Evolutionary conservation across 2,329 filamentous ascomycete species (phyloP).

Genomic region (Chaetomiaceae sp.): DNA sequence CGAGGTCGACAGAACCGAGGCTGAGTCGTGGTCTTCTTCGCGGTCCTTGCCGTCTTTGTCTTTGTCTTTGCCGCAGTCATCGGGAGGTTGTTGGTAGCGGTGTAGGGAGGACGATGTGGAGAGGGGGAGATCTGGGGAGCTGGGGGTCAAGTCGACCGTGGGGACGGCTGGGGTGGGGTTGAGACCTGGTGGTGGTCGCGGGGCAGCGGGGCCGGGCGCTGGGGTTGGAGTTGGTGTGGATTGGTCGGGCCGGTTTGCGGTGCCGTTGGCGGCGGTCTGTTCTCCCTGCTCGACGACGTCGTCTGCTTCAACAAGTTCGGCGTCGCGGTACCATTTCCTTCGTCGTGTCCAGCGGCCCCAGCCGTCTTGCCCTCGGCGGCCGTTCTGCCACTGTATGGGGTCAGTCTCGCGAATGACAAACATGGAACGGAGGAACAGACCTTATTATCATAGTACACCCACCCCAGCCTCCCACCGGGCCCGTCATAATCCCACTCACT

Average conservation of each 20-base stretch:
- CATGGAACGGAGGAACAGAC: slow-evolving; percentile 39
- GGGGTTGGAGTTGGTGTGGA: background rate
- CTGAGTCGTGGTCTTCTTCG: slow-evolving; percentile 37
- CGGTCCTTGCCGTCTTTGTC: too few relatives aligned
- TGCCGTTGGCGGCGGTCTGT: slow-evolving; percentile 39
- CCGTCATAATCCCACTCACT: slow-evolving; percentile 51
- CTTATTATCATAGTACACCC: slow-evolving; percentile 99
- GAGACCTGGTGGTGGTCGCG: slow-evolving; percentile 8
- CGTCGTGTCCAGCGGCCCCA: slow-evolving; percentile 94
- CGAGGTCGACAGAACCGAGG: slow-evolving; percentile 46
- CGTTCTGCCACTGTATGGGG: slow-evolving; percentile 72
- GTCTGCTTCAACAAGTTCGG: slow-evolving; percentile 78
- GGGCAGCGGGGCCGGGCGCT: background rate
- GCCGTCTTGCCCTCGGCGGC: slow-evolving; percentile 76
- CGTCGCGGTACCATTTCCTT: slow-evolving; percentile 94
- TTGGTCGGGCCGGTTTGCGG: slow-evolving; percentile 37
- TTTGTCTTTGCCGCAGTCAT: background rate
- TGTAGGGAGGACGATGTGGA: background rate
- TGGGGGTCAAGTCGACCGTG: slow-evolving; percentile 10
- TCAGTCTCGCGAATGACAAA: slow-evolving; percentile 1
- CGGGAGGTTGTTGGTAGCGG: background rate
- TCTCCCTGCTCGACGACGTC: slow-evolving; percentile 30
- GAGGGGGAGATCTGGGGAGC: slow-evolving; percentile 1
- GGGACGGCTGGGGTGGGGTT: slow-evolving; percentile 8
- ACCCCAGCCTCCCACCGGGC: slow-evolving; percentile 66